Evolutionary conservation across 2,329 filamentous ascomycete genomes (phyloP).

Genomic region (Alternaria novae-zelandiae): DNA sequence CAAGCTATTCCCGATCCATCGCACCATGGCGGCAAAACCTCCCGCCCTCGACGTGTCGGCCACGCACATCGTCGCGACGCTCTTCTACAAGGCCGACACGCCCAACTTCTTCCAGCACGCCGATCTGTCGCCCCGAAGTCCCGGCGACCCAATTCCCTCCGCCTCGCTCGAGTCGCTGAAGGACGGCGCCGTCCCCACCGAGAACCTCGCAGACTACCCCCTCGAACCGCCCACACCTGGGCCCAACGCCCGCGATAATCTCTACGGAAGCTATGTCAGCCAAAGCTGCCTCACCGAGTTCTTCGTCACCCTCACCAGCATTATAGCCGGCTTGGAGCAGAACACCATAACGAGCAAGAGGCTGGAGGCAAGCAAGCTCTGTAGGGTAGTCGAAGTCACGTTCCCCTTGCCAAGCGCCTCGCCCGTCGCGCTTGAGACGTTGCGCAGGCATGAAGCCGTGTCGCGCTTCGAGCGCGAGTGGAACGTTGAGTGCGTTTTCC

Average conservation of each 20-base stretch:
- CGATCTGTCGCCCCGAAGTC: conserved; percentile 51
- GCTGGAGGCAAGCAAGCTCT: conserved; percentile 65
- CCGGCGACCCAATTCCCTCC: conserved; percentile 38
- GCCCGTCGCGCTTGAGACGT: conserved; percentile 64
- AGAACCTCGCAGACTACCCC: conserved; percentile 60
- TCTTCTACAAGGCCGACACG: conserved; percentile 47
- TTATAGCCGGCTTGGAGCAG: conserved; percentile 58
- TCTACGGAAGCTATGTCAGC: conserved; percentile 62
- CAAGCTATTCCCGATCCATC: not conserved
- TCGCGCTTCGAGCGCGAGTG: conserved; percentile 84
- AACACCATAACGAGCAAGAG: conserved; percentile 57
- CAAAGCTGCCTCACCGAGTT: conserved; percentile 64
- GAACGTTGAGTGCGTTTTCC: conserved; percentile 84
- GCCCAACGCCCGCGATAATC: conserved; percentile 61
- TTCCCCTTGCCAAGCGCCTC: conserved; percentile 64
- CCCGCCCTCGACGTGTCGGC: conserved; percentile 26
- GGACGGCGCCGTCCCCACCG: conserved; percentile 58
- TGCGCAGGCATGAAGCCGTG: conserved; percentile 81
- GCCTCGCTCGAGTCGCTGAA: conserved; percentile 43
- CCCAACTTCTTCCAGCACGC: conserved; percentile 54
- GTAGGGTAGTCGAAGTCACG: conserved; percentile 70
- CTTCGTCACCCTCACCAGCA: conserved; percentile 57
- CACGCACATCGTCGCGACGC: conserved; percentile 43
- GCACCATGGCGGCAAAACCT: conserved; percentile 23
- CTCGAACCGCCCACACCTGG: conserved; percentile 62